Conservation (phyloP, 306 rosid genomes). For the Corylus americana region DNA sequence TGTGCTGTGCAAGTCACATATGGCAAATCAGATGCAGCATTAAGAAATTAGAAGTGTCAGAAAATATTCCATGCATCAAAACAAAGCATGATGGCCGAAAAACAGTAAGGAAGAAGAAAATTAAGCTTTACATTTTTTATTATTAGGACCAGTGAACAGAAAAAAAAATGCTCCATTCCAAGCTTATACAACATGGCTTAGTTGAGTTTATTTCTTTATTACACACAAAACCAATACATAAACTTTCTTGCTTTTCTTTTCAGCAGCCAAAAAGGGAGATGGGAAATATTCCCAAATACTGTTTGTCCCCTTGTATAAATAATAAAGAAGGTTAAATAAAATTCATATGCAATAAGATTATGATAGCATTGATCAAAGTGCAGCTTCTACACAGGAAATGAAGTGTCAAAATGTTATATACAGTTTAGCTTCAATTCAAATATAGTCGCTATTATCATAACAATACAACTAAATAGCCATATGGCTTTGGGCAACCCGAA, state of each 20-base stretch:
- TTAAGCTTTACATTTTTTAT: background rate
- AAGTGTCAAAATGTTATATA: too few relatives aligned
- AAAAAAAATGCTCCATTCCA: background rate
- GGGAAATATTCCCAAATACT: background rate
- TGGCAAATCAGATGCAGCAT: slow-evolving; percentile 27
- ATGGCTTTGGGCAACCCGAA: background rate
- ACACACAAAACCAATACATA: background rate
- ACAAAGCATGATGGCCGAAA: background rate
- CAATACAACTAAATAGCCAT: too few relatives aligned
- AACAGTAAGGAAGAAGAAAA: background rate
- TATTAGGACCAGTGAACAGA: background rate
- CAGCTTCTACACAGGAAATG: too few relatives aligned
- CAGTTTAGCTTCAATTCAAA: background rate
- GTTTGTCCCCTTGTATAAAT: background rate
- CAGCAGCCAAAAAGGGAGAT: background rate
- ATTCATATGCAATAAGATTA: background rate
- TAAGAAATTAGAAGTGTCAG: slow-evolving; percentile 13
- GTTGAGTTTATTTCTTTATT: background rate
- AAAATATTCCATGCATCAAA: slow-evolving; percentile 1
- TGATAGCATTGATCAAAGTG: too few relatives aligned
- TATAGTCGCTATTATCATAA: background rate
- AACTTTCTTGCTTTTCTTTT: background rate
- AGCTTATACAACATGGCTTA: background rate
- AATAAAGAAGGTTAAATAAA: too few relatives aligned
- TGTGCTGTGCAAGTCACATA: slow-evolving; percentile 60